These are phyloP conservation scores for Goffeauzyma gilvescens DNA, from an alignment of 768 basidiomycete species.

Conservation along the genomic window DNA sequence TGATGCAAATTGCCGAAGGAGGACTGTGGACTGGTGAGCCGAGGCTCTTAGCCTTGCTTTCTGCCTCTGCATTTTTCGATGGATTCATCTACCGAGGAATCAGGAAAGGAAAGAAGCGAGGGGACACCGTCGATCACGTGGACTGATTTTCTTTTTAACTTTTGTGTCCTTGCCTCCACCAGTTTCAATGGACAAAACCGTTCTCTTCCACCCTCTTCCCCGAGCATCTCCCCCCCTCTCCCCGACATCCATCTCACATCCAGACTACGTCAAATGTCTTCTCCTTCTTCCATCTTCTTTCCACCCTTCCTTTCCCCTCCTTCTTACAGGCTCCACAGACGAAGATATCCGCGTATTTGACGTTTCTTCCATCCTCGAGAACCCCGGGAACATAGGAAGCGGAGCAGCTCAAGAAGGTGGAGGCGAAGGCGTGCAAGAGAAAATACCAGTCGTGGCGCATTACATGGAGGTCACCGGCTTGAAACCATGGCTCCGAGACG, in stretches of 20 bases:
- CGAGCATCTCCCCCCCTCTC: slow-evolving; percentile 7
- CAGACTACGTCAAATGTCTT: slow-evolving; percentile 54
- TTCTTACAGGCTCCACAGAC: slow-evolving; percentile 57
- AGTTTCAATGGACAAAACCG: slow-evolving; percentile 83
- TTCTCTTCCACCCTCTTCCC: slow-evolving; percentile 40
- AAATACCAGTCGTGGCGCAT: slow-evolving; percentile 48
- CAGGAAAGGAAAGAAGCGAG: too few relatives aligned
- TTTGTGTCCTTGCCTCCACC: neutral
- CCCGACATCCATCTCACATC: slow-evolving; percentile 35
- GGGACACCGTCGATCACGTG: too few relatives aligned
- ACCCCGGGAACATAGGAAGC: slow-evolving; percentile 35
- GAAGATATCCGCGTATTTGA: slow-evolving; percentile 69
- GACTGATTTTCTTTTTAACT: too few relatives aligned
- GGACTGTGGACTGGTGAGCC: slow-evolving; percentile 82
- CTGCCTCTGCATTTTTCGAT: neutral
- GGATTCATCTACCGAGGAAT: neutral
- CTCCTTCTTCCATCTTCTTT: slow-evolving; percentile 41
- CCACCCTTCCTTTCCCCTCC: slow-evolving; percentile 43
- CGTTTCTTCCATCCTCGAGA: slow-evolving; percentile 46
- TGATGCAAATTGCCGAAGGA: slow-evolving; percentile 46
- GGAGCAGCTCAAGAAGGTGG: neutral
- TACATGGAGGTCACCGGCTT: slow-evolving; percentile 73
- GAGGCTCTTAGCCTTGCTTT: too few relatives aligned
- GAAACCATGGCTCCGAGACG: slow-evolving; percentile 45
- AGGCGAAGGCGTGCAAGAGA: slow-evolving; percentile 2